Conservation (phyloP, 495 filamentous ascomycete genomes). For the Cercophora sp. region DNA sequence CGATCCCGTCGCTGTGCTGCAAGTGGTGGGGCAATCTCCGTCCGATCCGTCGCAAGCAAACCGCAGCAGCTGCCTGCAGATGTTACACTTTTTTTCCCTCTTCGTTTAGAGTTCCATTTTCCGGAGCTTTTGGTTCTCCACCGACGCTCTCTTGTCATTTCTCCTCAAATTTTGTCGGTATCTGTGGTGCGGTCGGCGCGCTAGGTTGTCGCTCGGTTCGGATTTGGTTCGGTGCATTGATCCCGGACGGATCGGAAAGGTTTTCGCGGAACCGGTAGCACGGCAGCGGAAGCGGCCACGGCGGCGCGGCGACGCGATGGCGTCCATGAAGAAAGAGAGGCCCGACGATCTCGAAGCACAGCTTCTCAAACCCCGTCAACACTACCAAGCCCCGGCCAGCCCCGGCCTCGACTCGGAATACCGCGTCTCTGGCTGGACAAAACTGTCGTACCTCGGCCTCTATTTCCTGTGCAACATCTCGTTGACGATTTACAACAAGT, state of each 20-base stretch:
- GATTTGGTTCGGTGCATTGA: no score
- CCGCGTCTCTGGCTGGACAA: constrained; percentile 30
- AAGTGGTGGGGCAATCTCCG: no score
- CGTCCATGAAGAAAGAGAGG: constrained; percentile 12
- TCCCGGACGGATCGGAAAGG: neutral
- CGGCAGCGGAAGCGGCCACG: neutral
- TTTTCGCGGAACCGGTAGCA: neutral
- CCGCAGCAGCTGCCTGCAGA: no score
- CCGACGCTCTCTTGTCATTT: no score
- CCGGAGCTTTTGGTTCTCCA: no score
- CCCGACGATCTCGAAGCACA: constrained; percentile 23
- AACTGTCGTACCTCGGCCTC: constrained; percentile 40
- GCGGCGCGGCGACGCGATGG: neutral
- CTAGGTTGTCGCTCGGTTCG: no score
- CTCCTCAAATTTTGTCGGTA: no score
- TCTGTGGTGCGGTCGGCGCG: no score
- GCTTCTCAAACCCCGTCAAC: constrained; percentile 2
- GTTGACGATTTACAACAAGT: constrained; percentile 54
- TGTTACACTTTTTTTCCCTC: no score
- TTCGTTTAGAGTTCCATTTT: no score
- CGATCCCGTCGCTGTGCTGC: neutral
- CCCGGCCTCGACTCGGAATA: constrained; percentile 21
- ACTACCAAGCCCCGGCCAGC: neutral
- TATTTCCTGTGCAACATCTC: constrained; percentile 52
- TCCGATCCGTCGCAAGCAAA: no score